phyloP scores from a whole-genome alignment of 2,329 filamentous ascomycete genomes.

The Ascochyta koolunga region DNA sequence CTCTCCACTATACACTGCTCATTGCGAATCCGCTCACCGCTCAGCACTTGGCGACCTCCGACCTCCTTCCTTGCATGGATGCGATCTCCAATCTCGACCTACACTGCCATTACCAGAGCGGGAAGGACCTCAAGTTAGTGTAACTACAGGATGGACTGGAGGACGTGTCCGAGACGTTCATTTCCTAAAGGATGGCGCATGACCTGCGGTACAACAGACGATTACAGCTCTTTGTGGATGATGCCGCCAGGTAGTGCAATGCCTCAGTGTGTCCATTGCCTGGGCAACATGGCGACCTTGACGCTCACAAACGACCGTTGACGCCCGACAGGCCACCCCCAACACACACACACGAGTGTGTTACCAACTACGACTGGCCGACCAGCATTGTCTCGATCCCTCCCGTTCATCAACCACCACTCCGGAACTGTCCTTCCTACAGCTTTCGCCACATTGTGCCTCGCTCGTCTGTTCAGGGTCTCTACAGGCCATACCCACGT shows the following conservation, averaged over 20 bases:
- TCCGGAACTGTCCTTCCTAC: constrained; percentile 14
- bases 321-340: constrained; percentile 3
- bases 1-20: not conserved
- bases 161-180: constrained; percentile 10
- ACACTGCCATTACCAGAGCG: constrained; percentile 9
- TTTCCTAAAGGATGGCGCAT: constrained; percentile 3
- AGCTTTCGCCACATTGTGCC: constrained; percentile 9
- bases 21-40: not conserved
- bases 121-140: constrained; percentile 9
- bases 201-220: not conserved
- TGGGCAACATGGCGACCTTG: not conserved
- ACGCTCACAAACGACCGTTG: not conserved
- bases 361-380: constrained; percentile 3
- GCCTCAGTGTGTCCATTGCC: not conserved
- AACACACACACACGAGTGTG: not conserved
- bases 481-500: constrained; percentile 12
- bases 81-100: constrained; percentile 14
- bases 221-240: not conserved
- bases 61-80: constrained; percentile 13
- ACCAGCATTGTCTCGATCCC: constrained; percentile 5
- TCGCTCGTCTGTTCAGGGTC: constrained; percentile 10
- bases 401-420: constrained; percentile 15
- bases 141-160: constrained; percentile 1
- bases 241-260: not conserved
- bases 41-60: not conserved